phyloP scores from a whole-genome alignment of 768 basidiomycete genomes.

The Lepiota subincarnata region DNA sequence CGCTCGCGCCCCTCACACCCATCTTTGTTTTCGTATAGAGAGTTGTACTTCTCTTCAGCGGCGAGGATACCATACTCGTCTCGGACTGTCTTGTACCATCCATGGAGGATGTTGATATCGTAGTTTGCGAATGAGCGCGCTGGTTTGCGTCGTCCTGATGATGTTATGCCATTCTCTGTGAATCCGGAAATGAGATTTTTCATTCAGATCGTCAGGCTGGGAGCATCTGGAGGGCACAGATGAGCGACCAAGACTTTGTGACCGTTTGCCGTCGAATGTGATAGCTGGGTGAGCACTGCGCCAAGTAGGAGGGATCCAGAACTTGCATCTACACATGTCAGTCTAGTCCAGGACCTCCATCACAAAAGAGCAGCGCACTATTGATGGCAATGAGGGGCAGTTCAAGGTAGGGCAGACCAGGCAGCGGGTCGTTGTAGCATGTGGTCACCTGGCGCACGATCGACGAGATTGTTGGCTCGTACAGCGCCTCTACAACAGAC shows the following conservation, averaged over 20 bases:
- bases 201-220: constrained; percentile 49
- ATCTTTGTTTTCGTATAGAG: too few species aligned
- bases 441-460: constrained; percentile 39
- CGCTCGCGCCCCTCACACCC: too few species aligned
- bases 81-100: constrained; percentile 51
- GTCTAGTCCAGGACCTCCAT: not conserved
- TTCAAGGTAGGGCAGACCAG: constrained; percentile 57
- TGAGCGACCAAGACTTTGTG: constrained; percentile 26
- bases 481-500: constrained; percentile 43
- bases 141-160: constrained; percentile 31
- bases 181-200: constrained; percentile 53
- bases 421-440: constrained; percentile 43
- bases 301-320: constrained; percentile 43
- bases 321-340: not conserved
- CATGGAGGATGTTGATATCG: constrained; percentile 56
- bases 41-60: too few species aligned
- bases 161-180: constrained; percentile 28
- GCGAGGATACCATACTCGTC: constrained; percentile 30
- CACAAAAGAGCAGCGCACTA: constrained; percentile 34
- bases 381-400: constrained; percentile 56
- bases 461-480: constrained; percentile 42
- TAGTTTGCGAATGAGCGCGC: constrained; percentile 51
- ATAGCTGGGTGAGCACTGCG: constrained; percentile 43
- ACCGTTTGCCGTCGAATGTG: constrained; percentile 26
- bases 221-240: constrained; percentile 55